Evolutionary conservation across 352 stramenopile species (phyloP).

Genomic region (Pythium phragmiticola): DNA sequence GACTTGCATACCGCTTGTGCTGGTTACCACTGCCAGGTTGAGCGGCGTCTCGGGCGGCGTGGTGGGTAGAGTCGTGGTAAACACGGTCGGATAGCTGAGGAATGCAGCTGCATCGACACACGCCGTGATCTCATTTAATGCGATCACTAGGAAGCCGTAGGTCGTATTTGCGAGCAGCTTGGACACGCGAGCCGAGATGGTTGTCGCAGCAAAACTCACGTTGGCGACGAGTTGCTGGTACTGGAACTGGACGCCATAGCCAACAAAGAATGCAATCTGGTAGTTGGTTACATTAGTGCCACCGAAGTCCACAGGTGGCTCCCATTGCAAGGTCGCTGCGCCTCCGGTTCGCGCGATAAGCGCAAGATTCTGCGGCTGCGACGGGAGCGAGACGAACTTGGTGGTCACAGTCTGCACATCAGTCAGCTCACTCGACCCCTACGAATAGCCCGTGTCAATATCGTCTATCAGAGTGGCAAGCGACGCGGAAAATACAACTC

Average conservation of each 20-base stretch:
- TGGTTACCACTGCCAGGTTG: slow-evolving; percentile 28
- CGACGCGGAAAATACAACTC: slow-evolving; percentile 8
- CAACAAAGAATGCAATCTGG: slow-evolving; percentile 43
- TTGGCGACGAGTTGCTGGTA: slow-evolving; percentile 35
- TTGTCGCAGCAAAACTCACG: slow-evolving; percentile 23
- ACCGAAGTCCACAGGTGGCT: slow-evolving; percentile 50
- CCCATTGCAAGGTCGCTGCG: slow-evolving; percentile 42
- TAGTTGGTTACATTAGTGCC: slow-evolving; percentile 49
- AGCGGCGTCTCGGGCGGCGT: slow-evolving; percentile 38
- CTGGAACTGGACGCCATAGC: slow-evolving; percentile 31
- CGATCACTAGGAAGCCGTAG: slow-evolving; percentile 54
- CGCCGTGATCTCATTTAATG: slow-evolving; percentile 52
- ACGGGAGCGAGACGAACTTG: slow-evolving; percentile 42
- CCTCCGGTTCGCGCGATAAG: slow-evolving; percentile 36
- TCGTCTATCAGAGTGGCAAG: background rate
- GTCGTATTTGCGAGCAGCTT: slow-evolving; percentile 44
- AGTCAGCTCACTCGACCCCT: slow-evolving; percentile 55
- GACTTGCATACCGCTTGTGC: slow-evolving; percentile 44
- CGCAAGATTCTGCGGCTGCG: slow-evolving; percentile 32
- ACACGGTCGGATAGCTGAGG: slow-evolving; percentile 33
- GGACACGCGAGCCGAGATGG: slow-evolving; percentile 36
- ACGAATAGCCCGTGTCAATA: background rate
- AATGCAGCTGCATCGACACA: slow-evolving; percentile 34
- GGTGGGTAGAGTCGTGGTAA: slow-evolving; percentile 32
- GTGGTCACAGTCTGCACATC: slow-evolving; percentile 34